Evolutionary conservation across 2,329 filamentous ascomycete species (phyloP).

Genomic region (Phialemoniopsis sp.): DNA sequence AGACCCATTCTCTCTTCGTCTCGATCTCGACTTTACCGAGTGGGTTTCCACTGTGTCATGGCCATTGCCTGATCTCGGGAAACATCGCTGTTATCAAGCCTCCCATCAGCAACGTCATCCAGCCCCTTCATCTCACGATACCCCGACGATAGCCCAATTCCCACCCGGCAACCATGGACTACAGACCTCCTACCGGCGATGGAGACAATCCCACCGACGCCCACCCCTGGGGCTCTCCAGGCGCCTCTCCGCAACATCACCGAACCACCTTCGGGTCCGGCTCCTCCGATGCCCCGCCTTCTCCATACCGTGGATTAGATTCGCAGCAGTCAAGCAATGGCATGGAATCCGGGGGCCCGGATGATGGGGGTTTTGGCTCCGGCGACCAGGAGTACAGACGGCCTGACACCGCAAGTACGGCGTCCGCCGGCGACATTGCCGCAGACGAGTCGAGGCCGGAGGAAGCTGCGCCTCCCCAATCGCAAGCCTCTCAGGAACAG

Average conservation of each 20-base stretch:
- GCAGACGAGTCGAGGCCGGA: constrained; percentile 26
- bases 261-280: constrained; percentile 34
- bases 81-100: constrained; percentile 1
- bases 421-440: constrained; percentile 36
- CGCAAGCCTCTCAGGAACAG: constrained; percentile 8
- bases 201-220: constrained; percentile 46
- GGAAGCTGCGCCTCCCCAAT: constrained; percentile 7
- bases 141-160: background rate
- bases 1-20: too few relatives aligned
- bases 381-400: constrained; percentile 34
- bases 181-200: constrained; percentile 51
- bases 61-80: background rate
- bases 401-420: constrained; percentile 42
- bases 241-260: constrained; percentile 43
- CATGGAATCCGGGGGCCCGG: constrained; percentile 26
- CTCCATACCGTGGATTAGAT: constrained; percentile 33
- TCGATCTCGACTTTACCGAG: too few relatives aligned
- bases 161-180: constrained; percentile 44
- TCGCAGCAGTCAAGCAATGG: constrained; percentile 37
- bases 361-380: constrained; percentile 26
- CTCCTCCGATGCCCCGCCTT: constrained; percentile 30
- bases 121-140: constrained; percentile 12
- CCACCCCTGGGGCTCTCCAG: constrained; percentile 55
- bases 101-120: constrained; percentile 5
- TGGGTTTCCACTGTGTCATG: too few relatives aligned